These are phyloP conservation scores for Chlorella vulgaris DNA, from an alignment of 139 green algal species.

Conservation along the genomic window DNA sequence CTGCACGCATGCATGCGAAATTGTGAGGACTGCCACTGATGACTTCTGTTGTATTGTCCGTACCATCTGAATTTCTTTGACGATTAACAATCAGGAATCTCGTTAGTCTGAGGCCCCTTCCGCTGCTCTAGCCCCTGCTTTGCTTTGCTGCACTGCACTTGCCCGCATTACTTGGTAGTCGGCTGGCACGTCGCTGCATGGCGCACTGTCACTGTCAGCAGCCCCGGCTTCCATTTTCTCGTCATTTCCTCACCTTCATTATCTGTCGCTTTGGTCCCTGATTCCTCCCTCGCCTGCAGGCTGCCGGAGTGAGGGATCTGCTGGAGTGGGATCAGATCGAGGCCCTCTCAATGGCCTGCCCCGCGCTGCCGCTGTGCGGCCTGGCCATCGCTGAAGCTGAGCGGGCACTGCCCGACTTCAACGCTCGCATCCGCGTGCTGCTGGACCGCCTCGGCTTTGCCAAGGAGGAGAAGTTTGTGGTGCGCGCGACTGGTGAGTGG, in stretches of 20 bases:
- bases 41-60: too few relatives aligned
- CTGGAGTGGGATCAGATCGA: slow-evolving; percentile 81
- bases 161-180: too few relatives aligned
- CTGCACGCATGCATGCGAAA: too few relatives aligned
- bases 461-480: slow-evolving; percentile 71
- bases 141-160: not conserved
- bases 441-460: slow-evolving; percentile 75
- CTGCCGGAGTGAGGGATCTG: slow-evolving; percentile 59
- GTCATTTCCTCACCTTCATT: too few relatives aligned
- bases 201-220: too few relatives aligned
- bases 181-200: too few relatives aligned
- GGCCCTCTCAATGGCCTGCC: slow-evolving; percentile 94
- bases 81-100: slow-evolving; percentile 29
- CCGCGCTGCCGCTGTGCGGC: slow-evolving; percentile 96
- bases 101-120: slow-evolving; percentile 30
- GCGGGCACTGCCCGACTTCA: slow-evolving; percentile 91
- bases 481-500: slow-evolving; percentile 91
- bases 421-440: slow-evolving; percentile 71
- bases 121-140: not conserved
- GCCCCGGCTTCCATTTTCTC: too few relatives aligned
- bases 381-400: slow-evolving; percentile 97
- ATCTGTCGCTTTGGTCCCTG: too few relatives aligned
- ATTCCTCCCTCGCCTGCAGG: slow-evolving; percentile 23
- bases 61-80: slow-evolving; percentile 29
- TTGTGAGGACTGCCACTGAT: too few relatives aligned